phyloP scores from a whole-genome alignment of 768 basidiomycete genomes.

The Lentinula guzmanii region DNA sequence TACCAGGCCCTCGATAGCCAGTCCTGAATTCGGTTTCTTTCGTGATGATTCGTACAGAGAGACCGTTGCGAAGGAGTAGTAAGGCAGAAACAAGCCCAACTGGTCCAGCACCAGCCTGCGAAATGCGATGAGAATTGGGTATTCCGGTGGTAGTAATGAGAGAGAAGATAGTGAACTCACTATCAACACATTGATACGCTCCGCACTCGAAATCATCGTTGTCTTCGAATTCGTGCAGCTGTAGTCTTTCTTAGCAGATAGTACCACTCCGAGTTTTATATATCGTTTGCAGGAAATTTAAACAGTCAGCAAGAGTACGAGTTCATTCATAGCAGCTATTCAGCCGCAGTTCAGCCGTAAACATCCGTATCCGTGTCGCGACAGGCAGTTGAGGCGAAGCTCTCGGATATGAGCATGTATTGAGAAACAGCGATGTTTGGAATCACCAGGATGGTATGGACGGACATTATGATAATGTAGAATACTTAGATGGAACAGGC shows the following conservation, averaged over 20 bases:
- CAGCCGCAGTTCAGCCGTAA: not conserved
- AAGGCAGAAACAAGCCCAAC: constrained; percentile 24
- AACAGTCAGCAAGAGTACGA: not conserved
- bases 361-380: not conserved
- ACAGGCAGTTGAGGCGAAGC: too few species aligned
- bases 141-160: not conserved
- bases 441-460: too few species aligned
- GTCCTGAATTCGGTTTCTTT: constrained; percentile 22
- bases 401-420: too few species aligned
- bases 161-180: not conserved
- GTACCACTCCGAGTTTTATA: not conserved
- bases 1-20: constrained; percentile 16
- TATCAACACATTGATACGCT: not conserved
- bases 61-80: constrained; percentile 31
- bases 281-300: not conserved
- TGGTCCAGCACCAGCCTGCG: not conserved
- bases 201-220: not conserved
- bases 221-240: not conserved
- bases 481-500: too few species aligned
- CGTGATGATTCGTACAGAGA: constrained; percentile 47
- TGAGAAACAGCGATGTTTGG: too few species aligned
- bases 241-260: too few species aligned
- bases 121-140: not conserved
- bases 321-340: not conserved
- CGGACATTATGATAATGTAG: too few species aligned